Base-by-base conservation (phyloP, 2,329 filamentous ascomycete genomes). In the Septoria linicola region DNA sequence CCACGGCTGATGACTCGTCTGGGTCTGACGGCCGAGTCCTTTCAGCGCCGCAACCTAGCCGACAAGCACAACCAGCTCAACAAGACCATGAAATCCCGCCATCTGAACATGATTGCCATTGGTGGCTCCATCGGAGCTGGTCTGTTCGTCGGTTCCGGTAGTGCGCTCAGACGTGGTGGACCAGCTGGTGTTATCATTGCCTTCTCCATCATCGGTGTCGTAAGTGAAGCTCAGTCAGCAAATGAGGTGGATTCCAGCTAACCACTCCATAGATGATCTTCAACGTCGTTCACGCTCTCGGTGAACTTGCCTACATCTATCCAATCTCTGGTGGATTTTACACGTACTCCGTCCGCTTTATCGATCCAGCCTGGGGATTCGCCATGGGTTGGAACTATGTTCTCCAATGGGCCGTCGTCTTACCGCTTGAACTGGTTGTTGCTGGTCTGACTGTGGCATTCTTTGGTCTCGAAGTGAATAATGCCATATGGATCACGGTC, bases 101-200 rank as follows among this genome's bases (percentile, higher is more conserved):
- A 67, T 50, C 42, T 68, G 51, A 60, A 66, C 49, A 67, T 68
- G 65, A 68, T 67, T 45, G 65, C 64, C 34, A 68, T 67, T 51
- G 65, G 65, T 35, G 65, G 62, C 4, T 62, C 62, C 17, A 77
- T 80, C 47, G 77, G 78, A 44, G 80, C 77, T 27, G 78, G 78
- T 64, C 68, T 80, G 3, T 81, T 80, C 61, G 76, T 80, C 44
- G 74, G 76, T 44, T 74, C 73, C 40, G 78, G 78, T 36, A 63
- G 68, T 32, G 73, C 76, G 4, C 68, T 80, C 34, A 67, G 72
- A 11, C 73, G 65, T 2, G 76, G 74, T 63, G 78, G 78, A 27
- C 78, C 77, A 23, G 71, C 69, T 17, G 72, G 75, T 41, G 55
- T 68, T 5, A 49, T 68, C 20, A 62, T 67, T 40, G 58, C 50